Evolutionary conservation across 2,329 filamentous ascomycete species (phyloP).

Genomic region (Sporothrix sp.): DNA sequence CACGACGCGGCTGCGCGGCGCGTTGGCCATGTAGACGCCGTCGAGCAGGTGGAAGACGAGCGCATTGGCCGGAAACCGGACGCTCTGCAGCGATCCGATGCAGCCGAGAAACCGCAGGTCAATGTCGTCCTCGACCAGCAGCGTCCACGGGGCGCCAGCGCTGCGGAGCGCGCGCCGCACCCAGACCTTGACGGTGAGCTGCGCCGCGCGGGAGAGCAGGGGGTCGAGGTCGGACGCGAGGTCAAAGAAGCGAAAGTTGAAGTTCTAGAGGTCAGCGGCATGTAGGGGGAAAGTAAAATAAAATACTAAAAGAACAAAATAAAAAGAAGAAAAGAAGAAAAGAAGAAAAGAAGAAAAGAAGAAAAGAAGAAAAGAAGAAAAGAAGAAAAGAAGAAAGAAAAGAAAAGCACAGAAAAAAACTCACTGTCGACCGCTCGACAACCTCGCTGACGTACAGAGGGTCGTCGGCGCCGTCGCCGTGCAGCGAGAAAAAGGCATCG

Average conservation of each 20-base stretch:
- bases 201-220: slow-evolving; percentile 53
- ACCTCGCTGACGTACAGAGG: slow-evolving; percentile 89
- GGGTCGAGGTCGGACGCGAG: slow-evolving; percentile 55
- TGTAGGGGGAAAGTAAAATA: background rate
- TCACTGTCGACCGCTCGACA: slow-evolving; percentile 60
- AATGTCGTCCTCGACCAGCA: slow-evolving; percentile 63
- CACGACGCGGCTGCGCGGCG: slow-evolving; percentile 25
- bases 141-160: slow-evolving; percentile 40
- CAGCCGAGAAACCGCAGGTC: slow-evolving; percentile 68
- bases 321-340: too few species aligned
- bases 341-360: too few species aligned
- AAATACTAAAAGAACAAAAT: too few species aligned
- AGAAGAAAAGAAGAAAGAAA: too few species aligned
- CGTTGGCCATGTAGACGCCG: slow-evolving; percentile 11
- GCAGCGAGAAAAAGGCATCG: slow-evolving; percentile 84
- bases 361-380: too few species aligned
- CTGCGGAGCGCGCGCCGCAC: slow-evolving; percentile 46
- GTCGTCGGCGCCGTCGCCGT: slow-evolving; percentile 53
- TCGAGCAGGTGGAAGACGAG: slow-evolving; percentile 39
- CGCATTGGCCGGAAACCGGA: slow-evolving; percentile 70
- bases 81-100: slow-evolving; percentile 56
- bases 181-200: slow-evolving; percentile 66
- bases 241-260: slow-evolving; percentile 80
- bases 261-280: slow-evolving; percentile 46
- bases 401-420: too few species aligned